phyloP scores from a whole-genome alignment of 2,329 filamentous ascomycete genomes.

The Amauroascus niger region DNA sequence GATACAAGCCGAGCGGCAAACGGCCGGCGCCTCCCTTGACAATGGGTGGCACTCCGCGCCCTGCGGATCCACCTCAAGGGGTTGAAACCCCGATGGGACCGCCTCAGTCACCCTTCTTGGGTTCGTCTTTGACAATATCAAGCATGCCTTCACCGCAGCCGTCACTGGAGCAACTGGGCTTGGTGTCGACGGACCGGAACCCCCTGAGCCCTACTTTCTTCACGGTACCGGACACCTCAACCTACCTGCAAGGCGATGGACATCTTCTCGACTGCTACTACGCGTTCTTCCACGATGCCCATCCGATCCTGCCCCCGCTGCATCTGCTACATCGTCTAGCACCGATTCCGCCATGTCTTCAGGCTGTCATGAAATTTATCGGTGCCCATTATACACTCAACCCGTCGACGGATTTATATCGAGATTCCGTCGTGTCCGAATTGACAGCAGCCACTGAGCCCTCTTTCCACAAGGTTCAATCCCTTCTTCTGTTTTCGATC shows the following conservation, averaged over 20 bases:
- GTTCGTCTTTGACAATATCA: conserved; percentile 16
- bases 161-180: conserved; percentile 4
- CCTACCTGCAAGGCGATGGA: conserved; percentile 24
- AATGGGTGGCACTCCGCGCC: not conserved
- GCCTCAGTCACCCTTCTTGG: conserved; percentile 7
- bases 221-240: conserved; percentile 26
- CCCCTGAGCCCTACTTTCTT: conserved; percentile 20
- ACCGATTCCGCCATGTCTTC: conserved; percentile 40
- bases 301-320: conserved; percentile 48
- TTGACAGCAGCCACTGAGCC: conserved; percentile 31
- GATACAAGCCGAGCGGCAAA: conserved; percentile 60
- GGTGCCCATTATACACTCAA: conserved; percentile 46
- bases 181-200: conserved; percentile 7
- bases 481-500: conserved; percentile 65
- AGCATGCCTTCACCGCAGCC: conserved; percentile 9
- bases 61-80: conserved; percentile 1
- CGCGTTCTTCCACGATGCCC: conserved; percentile 45
- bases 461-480: conserved; percentile 61
- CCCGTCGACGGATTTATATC: conserved; percentile 38
- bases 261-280: conserved; percentile 48
- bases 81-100: conserved; percentile 3
- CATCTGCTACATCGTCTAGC: conserved; percentile 31
- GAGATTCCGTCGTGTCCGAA: conserved; percentile 26
- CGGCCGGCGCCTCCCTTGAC: conserved; percentile 29
- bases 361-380: conserved; percentile 48